Evolutionary conservation across 2,329 filamentous ascomycete species (phyloP).

Genomic region (Fusarium caatingaense): DNA sequence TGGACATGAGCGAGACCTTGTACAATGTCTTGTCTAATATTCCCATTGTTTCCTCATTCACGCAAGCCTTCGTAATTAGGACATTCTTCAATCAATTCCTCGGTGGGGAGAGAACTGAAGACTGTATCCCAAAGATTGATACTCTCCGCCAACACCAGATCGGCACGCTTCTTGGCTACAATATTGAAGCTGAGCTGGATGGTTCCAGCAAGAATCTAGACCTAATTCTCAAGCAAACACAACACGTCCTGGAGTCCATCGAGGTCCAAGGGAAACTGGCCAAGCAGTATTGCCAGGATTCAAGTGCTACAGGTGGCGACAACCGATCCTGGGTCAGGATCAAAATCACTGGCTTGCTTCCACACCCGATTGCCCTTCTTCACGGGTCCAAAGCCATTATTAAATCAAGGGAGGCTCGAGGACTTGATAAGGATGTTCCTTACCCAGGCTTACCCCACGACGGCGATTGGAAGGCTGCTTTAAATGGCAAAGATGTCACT

Average conservation of each 20-base stretch:
- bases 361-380: conserved; percentile 29
- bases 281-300: conserved; percentile 23
- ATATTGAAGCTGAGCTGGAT: conserved; percentile 38
- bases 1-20: conserved; percentile 33
- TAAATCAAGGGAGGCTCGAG: conserved; percentile 18
- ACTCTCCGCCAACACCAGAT: conserved; percentile 18
- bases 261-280: conserved; percentile 28
- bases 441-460: conserved; percentile 38
- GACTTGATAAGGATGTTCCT: conserved; percentile 33
- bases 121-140: conserved; percentile 38
- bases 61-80: conserved; percentile 25
- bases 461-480: conserved; percentile 35
- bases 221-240: conserved; percentile 30
- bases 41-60: conserved; percentile 31
- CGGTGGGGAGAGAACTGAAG: conserved; percentile 19
- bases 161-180: conserved; percentile 39
- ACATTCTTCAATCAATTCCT: conserved; percentile 41
- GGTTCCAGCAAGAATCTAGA: conserved; percentile 40
- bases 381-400: conserved; percentile 32
- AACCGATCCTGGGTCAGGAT: conserved; percentile 36
- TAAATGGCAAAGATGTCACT: conserved; percentile 30
- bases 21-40: conserved; percentile 29
- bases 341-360: conserved; percentile 35
- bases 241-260: conserved; percentile 32
- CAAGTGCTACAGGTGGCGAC: conserved; percentile 20